A percentile compares a stretch with the other conserved stretches of the same genome.
These are phyloP conservation scores for Priceomyces castillae DNA, from an alignment of 805 yeast species.

Conservation along the genomic window DNA sequence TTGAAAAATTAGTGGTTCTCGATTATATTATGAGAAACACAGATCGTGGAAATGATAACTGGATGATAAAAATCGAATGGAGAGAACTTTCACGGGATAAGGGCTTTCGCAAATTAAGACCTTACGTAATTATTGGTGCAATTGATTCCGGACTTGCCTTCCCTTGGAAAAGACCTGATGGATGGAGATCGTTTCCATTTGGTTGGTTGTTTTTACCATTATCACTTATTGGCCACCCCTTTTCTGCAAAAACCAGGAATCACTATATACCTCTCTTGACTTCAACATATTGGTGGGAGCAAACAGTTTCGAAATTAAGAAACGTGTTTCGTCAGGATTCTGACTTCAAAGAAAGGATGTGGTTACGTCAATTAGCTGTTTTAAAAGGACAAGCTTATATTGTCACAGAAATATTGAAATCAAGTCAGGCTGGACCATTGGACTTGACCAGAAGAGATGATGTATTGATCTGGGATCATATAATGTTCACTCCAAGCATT, in stretches of 20 bases:
- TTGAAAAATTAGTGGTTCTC: slow-evolving; percentile 66
- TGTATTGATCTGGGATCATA: slow-evolving; percentile 58
- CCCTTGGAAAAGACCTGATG: slow-evolving; percentile 83
- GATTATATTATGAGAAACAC: slow-evolving; percentile 76
- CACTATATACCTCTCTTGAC: slow-evolving; percentile 60
- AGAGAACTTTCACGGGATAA: slow-evolving; percentile 10
- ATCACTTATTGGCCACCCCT: slow-evolving; percentile 64
- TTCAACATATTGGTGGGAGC: slow-evolving; percentile 70
- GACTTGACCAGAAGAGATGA: slow-evolving; percentile 61
- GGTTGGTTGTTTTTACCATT: slow-evolving; percentile 74
- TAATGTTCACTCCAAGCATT: slow-evolving; percentile 51
- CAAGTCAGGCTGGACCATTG: slow-evolving; percentile 59
- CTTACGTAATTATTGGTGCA: slow-evolving; percentile 58
- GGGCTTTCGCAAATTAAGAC: slow-evolving; percentile 17
- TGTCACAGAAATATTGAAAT: slow-evolving; percentile 62
- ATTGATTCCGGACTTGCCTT: slow-evolving; percentile 73
- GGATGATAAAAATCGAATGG: slow-evolving; percentile 70
- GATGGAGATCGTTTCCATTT: slow-evolving; percentile 75
- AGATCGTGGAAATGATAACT: slow-evolving; percentile 70
- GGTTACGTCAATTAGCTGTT: slow-evolving; percentile 66
- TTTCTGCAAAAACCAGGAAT: slow-evolving; percentile 50
- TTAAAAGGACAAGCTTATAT: slow-evolving; percentile 77
- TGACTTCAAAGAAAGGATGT: slow-evolving; percentile 65
- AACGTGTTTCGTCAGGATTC: slow-evolving; percentile 52
- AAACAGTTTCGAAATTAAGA: slow-evolving; percentile 45